Evolutionary conservation across 257 asterid species (phyloP).

Genomic region (Solanum raphanifolium): DNA sequence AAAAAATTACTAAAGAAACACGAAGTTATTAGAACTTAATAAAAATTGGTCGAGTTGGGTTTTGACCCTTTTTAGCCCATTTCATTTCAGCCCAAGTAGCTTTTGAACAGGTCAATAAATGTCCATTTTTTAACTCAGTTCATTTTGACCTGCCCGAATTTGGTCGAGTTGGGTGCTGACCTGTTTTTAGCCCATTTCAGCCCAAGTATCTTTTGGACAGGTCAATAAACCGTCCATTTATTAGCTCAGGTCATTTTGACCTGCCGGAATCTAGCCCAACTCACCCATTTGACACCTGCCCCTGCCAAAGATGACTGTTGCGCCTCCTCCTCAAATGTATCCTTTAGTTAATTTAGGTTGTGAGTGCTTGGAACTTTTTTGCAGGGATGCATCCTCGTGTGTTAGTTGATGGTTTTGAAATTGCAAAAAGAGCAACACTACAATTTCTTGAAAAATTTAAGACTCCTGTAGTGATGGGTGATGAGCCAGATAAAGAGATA

Average conservation of each 20-base stretch:
- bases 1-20: neutral
- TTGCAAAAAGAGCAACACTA: constrained; percentile 87
- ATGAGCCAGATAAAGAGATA: constrained; percentile 91
- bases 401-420: constrained; percentile 92
- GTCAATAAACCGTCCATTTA: neutral
- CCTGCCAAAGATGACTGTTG: neutral
- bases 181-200: neutral
- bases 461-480: constrained; percentile 90
- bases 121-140: neutral
- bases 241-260: neutral
- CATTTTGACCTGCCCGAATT: neutral
- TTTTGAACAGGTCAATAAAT: neutral
- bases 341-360: neutral
- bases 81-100: neutral
- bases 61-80: neutral
- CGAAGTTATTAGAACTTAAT: neutral
- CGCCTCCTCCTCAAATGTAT: neutral
- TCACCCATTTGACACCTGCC: neutral
- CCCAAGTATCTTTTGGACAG: neutral
- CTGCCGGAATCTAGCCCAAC: neutral
- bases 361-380: constrained; percentile 1
- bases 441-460: constrained; percentile 87
- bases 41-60: neutral
- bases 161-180: neutral
- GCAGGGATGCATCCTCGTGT: constrained; percentile 99